phyloP scores from a whole-genome alignment of 139 green algal species.

The Chlamydomonas schloesseri region DNA sequence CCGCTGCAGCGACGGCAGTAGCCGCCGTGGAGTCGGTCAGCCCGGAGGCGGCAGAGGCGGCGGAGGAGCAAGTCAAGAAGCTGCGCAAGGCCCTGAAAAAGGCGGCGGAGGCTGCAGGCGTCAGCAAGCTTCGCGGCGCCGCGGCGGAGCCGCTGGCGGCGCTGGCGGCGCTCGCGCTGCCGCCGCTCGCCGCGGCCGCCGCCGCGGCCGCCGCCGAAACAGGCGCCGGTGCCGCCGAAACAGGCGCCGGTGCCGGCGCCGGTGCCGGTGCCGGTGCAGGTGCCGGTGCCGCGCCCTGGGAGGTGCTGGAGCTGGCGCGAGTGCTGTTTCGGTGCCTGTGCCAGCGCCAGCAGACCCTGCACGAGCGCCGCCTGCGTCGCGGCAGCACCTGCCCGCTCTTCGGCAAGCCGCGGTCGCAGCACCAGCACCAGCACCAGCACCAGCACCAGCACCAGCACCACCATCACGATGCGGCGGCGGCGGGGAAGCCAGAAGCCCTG shows the following conservation, averaged over 20 bases:
- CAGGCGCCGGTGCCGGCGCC: background rate
- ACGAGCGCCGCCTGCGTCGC: slow-evolving; percentile 11
- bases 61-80: background rate
- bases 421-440: background rate
- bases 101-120: background rate
- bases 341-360: slow-evolving; percentile 18
- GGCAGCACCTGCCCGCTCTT: slow-evolving; percentile 8
- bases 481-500: background rate
- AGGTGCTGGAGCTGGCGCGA: background rate
- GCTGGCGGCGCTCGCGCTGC: slow-evolving; percentile 17
- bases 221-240: background rate
- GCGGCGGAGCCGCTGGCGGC: background rate
- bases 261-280: background rate
- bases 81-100: slow-evolving; percentile 43
- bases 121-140: background rate
- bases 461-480: background rate
- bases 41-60: background rate
- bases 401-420: background rate
- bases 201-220: background rate
- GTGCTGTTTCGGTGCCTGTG: slow-evolving; percentile 6
- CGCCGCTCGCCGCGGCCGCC: background rate
- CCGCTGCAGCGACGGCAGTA: no score
- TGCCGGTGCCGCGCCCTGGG: background rate
- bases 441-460: no score
- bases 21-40: no score